Base-by-base conservation (phyloP, 2,329 filamentous ascomycete genomes). In the Fonsecaea erecta region DNA sequence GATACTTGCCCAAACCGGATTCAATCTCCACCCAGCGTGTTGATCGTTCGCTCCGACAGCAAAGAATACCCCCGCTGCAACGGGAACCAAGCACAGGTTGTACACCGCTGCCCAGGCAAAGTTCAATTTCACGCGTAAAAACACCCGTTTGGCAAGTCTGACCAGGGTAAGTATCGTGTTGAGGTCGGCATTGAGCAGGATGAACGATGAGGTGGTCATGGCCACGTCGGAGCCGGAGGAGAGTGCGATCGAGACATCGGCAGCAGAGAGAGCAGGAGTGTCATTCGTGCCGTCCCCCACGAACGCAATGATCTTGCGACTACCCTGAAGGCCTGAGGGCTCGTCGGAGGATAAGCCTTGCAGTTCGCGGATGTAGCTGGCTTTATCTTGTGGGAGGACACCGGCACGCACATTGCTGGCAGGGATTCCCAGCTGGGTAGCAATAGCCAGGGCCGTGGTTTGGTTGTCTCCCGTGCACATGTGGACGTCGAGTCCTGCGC, bases 381-480 rank as follows among this genome's bases (percentile, higher is more conserved):
- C 81, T 78, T 97, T 97, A 71, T 95, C 85, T 18, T 89, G 88
- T 0, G 94, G 93, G 11, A 97, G 85, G 3, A 97, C 92, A 69
- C 92, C 92, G 11, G 93, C 92, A 68, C 96, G 90, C 69, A 97
- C 89, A 74, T 96, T 91, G 61, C 82, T 79, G 0, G 82, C 73
- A 0, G 87, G 84, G 69, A 97, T 97, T 24, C 91, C 91, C 18
- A 97, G 83, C 72, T 86, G 86, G 1, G 83, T 79, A 0, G 90
- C 93, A 2, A 97, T 91, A 0, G 92, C 92, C 21, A 84, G 82
- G 1, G 93, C 93, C 0, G 93, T 97, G n/a, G 82, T 88, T n/a
- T 82, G 80, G 74, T 97, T 97, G 80, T 97, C 93, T 32, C 93
- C 93, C 0, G 92, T 96, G 40, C 97, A 88, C 92, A 97, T 96